Evolutionary conservation across 2,329 filamentous ascomycete species (phyloP).

Genomic region (Aureobasidium sp.): DNA sequence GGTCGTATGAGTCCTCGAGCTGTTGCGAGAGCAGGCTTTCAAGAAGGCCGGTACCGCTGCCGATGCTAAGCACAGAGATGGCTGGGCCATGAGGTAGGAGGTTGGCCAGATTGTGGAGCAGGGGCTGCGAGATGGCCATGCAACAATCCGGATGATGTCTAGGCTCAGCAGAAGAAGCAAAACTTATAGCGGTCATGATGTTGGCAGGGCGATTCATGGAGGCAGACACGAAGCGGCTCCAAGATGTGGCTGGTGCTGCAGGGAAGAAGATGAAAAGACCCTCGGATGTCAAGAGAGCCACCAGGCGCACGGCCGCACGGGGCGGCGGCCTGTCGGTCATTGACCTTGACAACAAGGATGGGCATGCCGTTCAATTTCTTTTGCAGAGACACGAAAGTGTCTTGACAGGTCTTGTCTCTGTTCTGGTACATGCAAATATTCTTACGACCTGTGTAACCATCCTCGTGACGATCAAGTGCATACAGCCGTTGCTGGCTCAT

Average conservation of each 20-base stretch:
- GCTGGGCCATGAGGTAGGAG: slow-evolving; percentile 16
- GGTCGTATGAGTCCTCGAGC: slow-evolving; percentile 20
- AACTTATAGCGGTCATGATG: neutral
- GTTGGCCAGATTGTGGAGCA: slow-evolving; percentile 9
- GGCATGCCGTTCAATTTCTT: neutral
- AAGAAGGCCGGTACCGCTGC: slow-evolving; percentile 44
- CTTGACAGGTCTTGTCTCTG: neutral
- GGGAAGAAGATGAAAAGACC: neutral
- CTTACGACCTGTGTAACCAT: neutral
- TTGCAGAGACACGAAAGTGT: neutral
- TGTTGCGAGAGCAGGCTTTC: slow-evolving; percentile 36
- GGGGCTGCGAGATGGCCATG: slow-evolving; percentile 14
- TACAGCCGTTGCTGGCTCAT: neutral
- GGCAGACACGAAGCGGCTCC: neutral
- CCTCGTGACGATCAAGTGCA: neutral
- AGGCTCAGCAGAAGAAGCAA: slow-evolving; percentile 8
- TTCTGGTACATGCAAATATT: neutral
- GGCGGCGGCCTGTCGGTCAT: slow-evolving; percentile 3
- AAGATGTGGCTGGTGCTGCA: slow-evolving; percentile 7
- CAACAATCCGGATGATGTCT: slow-evolving; percentile 17
- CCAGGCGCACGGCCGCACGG: neutral
- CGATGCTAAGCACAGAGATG: slow-evolving; percentile 35
- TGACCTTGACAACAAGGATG: slow-evolving; percentile 1
- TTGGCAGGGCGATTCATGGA: slow-evolving; percentile 4
- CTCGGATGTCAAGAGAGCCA: neutral